phyloP scores from a whole-genome alignment of 306 rosid species.

The Clitoria ternatea region DNA sequence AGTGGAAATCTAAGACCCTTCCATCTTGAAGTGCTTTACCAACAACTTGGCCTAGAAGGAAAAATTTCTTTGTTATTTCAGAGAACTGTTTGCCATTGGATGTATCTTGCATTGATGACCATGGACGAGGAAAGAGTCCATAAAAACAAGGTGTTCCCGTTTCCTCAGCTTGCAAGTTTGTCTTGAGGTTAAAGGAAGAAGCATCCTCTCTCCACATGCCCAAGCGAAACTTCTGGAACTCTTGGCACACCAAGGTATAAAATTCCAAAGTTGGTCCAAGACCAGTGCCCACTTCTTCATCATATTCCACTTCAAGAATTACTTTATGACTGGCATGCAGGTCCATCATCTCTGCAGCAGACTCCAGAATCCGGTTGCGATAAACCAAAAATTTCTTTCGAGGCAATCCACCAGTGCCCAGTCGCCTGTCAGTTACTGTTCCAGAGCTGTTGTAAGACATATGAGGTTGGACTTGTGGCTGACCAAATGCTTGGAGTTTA shows the following conservation, averaged over 20 bases:
- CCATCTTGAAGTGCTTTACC: constrained; percentile 95
- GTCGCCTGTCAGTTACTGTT: constrained; percentile 45
- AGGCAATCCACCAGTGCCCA: constrained; percentile 44
- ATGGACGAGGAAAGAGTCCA: constrained; percentile 91
- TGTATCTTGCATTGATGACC: constrained; percentile 47
- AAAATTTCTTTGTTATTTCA: constrained; percentile 66
- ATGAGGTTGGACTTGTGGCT: constrained; percentile 43
- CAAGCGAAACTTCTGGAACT: constrained; percentile 73
- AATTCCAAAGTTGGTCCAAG: constrained; percentile 98
- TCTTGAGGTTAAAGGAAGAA: constrained; percentile 33
- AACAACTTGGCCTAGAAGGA: constrained; percentile 82
- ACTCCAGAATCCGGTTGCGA: constrained; percentile 64
- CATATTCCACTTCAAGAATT: constrained; percentile 86
- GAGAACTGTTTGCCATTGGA: constrained; percentile 44
- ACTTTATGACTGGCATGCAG: constrained; percentile 63
- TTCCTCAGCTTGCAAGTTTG: constrained; percentile 37
- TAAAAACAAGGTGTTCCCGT: constrained; percentile 38
- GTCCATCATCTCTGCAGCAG: constrained; percentile 93
- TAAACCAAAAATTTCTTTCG: constrained; percentile 81
- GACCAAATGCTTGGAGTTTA: constrained; percentile 74
- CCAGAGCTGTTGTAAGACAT: constrained; percentile 50
- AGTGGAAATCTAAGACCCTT: constrained; percentile 87
- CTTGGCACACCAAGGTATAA: constrained; percentile 88
- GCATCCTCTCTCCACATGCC: constrained; percentile 90
- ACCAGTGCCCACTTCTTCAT: constrained; percentile 98